Evolutionary conservation across 441 rosid species (phyloP).

Genomic region (Syzygium syzygioides): DNA sequence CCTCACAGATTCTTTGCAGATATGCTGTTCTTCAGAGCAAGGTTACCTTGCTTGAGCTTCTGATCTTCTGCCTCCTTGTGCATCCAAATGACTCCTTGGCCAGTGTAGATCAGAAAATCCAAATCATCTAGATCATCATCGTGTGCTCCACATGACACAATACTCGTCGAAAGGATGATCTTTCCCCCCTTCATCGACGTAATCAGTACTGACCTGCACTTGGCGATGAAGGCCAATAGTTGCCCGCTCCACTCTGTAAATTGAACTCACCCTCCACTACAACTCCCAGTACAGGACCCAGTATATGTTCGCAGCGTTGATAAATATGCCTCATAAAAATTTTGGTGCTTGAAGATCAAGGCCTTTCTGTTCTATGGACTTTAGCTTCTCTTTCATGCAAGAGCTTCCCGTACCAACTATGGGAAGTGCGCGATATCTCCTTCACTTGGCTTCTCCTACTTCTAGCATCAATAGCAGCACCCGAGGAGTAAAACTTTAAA

Average conservation of each 20-base stretch:
- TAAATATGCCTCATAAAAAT: constrained; percentile 42
- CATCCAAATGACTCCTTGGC: constrained; percentile 70
- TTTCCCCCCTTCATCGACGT: constrained; percentile 28
- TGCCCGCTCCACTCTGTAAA: constrained; percentile 63
- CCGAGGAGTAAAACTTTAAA: not conserved
- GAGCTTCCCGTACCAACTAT: constrained; percentile 50
- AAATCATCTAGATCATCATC: constrained; percentile 58
- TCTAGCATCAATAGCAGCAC: not conserved
- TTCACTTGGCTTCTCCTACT: constrained; percentile 41
- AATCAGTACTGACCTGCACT: constrained; percentile 73
- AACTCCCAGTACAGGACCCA: constrained; percentile 81
- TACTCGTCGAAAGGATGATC: constrained; percentile 42
- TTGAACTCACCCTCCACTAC: constrained; percentile 88
- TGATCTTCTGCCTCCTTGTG: constrained; percentile 63
- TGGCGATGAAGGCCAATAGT: constrained; percentile 71
- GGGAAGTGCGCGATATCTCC: constrained; percentile 61
- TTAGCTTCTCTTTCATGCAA: constrained; percentile 62
- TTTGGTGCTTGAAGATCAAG: constrained; percentile 48
- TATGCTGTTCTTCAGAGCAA: constrained; percentile 59
- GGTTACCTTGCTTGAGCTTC: constrained; percentile 64
- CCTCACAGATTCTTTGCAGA: constrained; percentile 50
- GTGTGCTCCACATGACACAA: constrained; percentile 79
- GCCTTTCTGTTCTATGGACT: constrained; percentile 27
- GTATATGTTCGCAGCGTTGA: constrained; percentile 32
- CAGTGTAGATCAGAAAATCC: constrained; percentile 68